These are phyloP conservation scores for Sugiyamaella xylanicola DNA, from an alignment of 1,139 yeast genomes.

Conservation along the genomic window DNA sequence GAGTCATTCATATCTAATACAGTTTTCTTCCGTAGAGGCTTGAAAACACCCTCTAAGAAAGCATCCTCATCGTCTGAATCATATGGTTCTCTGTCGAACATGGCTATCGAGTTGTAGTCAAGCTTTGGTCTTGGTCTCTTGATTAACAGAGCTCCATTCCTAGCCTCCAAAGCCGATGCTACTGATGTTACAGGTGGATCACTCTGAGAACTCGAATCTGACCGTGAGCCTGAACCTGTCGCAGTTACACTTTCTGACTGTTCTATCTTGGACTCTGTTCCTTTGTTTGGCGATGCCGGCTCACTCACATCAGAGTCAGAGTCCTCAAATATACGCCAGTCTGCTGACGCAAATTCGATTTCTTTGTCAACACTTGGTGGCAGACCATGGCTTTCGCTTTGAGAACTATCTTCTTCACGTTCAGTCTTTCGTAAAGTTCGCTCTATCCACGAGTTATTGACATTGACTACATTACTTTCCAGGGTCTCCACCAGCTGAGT, in stretches of 20 bases:
- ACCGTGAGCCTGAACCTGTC: too few species aligned
- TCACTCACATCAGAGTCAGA: not conserved
- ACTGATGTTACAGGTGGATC: too few species aligned
- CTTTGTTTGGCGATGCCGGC: not conserved
- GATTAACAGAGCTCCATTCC: not conserved
- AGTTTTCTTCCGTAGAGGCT: slow-evolving; percentile 45
- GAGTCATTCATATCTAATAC: slow-evolving; percentile 88
- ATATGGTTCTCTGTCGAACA: slow-evolving; percentile 31
- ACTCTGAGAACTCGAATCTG: not conserved
- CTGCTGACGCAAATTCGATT: slow-evolving; percentile 22
- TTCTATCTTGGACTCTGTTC: not conserved
- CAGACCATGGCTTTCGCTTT: not conserved
- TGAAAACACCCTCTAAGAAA: slow-evolving; percentile 72
- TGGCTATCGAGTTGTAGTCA: slow-evolving; percentile 9
- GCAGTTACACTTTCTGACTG: not conserved
- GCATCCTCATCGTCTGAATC: slow-evolving; percentile 69
- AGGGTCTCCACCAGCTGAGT: slow-evolving; percentile 18
- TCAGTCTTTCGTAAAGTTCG: slow-evolving; percentile 8
- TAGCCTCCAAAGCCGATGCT: not conserved
- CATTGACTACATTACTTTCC: slow-evolving; percentile 6
- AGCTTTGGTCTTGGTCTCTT: slow-evolving; percentile 1
- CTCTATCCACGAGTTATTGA: slow-evolving; percentile 19
- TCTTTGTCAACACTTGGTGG: slow-evolving; percentile 3
- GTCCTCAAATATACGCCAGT: slow-evolving; percentile 18
- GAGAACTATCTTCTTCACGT: not conserved